These are phyloP conservation scores for Chytridium lagenaria DNA, from an alignment of 371 early-diverging fungal genomes.

Conservation along the genomic window DNA sequence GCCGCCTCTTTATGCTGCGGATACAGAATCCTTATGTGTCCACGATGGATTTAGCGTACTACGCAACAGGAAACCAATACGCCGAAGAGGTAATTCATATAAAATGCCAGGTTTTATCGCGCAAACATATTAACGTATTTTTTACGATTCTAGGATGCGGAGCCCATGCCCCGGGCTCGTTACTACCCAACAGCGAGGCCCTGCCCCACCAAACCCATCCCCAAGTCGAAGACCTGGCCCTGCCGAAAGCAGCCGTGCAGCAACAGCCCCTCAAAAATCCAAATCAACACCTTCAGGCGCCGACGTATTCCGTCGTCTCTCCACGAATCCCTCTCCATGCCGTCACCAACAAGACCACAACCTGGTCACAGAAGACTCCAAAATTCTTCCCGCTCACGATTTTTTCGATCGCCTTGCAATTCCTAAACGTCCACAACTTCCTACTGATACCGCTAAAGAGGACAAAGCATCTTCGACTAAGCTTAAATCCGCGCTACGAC, in stretches of 20 bases:
- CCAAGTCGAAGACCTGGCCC: slow-evolving; percentile 1
- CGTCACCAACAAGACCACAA: slow-evolving; percentile 2
- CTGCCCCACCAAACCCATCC: slow-evolving; percentile 9
- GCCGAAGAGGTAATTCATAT: slow-evolving; percentile 5
- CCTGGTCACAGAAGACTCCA: background rate
- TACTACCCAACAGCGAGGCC: background rate
- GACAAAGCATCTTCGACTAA: background rate
- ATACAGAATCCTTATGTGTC: slow-evolving; percentile 29
- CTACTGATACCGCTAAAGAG: too few relatives aligned
- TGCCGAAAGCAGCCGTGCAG: slow-evolving; percentile 5
- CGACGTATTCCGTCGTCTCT: slow-evolving; percentile 26
- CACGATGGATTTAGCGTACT: slow-evolving; percentile 21
- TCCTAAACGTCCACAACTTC: slow-evolving; percentile 10
- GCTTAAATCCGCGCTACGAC: background rate
- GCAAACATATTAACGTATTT: too few relatives aligned
- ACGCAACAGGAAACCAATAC: background rate
- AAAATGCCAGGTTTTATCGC: background rate
- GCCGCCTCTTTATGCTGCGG: slow-evolving; percentile 26
- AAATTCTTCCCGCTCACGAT: background rate
- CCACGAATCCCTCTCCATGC: slow-evolving; percentile 4
- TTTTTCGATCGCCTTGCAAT: slow-evolving; percentile 22
- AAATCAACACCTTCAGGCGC: slow-evolving; percentile 8
- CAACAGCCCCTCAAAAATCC: slow-evolving; percentile 18
- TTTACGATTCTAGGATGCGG: slow-evolving; percentile 10
- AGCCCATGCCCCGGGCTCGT: slow-evolving; percentile 4